These are phyloP conservation scores for Citropsis articulata DNA, from an alignment of 345 rosid genomes.

Conservation along the genomic window DNA sequence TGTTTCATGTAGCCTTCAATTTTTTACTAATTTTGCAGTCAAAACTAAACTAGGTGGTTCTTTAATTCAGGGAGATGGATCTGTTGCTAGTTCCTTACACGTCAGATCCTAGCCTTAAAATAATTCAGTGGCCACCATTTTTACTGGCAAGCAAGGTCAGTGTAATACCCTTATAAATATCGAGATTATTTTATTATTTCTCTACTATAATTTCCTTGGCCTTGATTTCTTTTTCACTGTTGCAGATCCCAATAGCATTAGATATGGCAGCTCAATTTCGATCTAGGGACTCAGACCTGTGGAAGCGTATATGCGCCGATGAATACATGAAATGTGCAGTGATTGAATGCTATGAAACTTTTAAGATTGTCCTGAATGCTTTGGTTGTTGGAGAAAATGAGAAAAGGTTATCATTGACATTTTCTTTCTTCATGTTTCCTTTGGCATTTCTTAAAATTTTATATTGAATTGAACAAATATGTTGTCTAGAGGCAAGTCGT, in stretches of 20 bases:
- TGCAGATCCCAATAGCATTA: constrained; percentile 88
- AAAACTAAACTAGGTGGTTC: constrained; percentile 23
- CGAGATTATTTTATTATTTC: neutral
- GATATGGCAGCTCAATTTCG: constrained; percentile 94
- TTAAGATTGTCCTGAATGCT: constrained; percentile 71
- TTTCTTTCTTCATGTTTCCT: neutral
- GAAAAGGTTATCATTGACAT: constrained; percentile 58
- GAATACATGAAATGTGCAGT: constrained; percentile 99
- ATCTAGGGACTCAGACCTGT: constrained; percentile 77
- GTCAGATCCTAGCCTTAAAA: constrained; percentile 86
- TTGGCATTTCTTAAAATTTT: neutral
- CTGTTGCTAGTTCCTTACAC: constrained; percentile 87
- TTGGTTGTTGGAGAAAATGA: constrained; percentile 91
- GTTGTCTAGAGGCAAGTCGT: neutral
- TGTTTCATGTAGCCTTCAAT: constrained; percentile 1
- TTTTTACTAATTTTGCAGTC: constrained; percentile 12
- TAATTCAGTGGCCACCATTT: constrained; percentile 99
- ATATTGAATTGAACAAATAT: neutral
- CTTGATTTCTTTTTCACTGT: constrained; percentile 20
- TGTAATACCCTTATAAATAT: constrained; percentile 5
- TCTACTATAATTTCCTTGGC: neutral
- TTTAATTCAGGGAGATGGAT: constrained; percentile 89
- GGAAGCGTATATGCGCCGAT: constrained; percentile 94
- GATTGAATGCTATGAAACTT: constrained; percentile 92
- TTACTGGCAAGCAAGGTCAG: constrained; percentile 96